Conservation (phyloP, 2,329 filamentous ascomycete species). For the Exutisphaerella laricina region DNA sequence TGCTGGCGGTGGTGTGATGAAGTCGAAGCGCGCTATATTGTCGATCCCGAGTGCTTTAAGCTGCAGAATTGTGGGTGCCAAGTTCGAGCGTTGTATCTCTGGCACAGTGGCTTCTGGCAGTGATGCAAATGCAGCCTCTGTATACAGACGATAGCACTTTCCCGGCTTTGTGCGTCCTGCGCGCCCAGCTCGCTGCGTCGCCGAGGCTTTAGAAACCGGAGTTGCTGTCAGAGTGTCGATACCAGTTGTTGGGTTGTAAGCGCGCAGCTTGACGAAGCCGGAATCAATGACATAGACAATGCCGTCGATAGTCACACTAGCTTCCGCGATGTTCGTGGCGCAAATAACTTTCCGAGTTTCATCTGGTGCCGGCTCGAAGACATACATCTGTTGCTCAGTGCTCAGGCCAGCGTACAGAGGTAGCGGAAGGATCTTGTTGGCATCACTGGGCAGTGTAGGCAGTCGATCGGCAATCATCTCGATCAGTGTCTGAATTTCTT, state of each 20-base stretch:
- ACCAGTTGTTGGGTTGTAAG: conserved; percentile 75
- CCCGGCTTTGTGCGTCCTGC: conserved; percentile 84
- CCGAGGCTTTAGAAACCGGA: conserved; percentile 82
- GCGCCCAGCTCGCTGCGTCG: conserved; percentile 83
- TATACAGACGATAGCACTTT: conserved; percentile 92
- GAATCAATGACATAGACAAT: conserved; percentile 87
- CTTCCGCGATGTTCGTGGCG: conserved; percentile 93
- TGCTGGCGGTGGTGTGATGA: conserved; percentile 76
- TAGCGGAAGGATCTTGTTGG: conserved; percentile 60
- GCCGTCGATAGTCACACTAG: conserved; percentile 87
- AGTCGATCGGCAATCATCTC: conserved; percentile 71
- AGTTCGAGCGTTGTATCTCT: conserved; percentile 86
- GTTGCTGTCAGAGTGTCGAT: conserved; percentile 83
- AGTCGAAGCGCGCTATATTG: conserved; percentile 87
- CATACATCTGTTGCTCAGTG: conserved; percentile 88
- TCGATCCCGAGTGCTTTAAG: conserved; percentile 93
- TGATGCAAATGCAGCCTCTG: conserved; percentile 62
- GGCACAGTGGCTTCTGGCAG: conserved; percentile 72
- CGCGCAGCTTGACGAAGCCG: conserved; percentile 84
- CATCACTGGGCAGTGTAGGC: conserved; percentile 54
- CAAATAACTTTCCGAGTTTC: conserved; percentile 87
- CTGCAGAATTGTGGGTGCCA: conserved; percentile 82
- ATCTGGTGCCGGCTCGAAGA: conserved; percentile 78
- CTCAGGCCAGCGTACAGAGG: conserved; percentile 86
- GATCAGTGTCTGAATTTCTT: conserved; percentile 83